Evolutionary conservation across 2,329 filamentous ascomycete species (phyloP).

Genomic region (Rhinocladiella similis): DNA sequence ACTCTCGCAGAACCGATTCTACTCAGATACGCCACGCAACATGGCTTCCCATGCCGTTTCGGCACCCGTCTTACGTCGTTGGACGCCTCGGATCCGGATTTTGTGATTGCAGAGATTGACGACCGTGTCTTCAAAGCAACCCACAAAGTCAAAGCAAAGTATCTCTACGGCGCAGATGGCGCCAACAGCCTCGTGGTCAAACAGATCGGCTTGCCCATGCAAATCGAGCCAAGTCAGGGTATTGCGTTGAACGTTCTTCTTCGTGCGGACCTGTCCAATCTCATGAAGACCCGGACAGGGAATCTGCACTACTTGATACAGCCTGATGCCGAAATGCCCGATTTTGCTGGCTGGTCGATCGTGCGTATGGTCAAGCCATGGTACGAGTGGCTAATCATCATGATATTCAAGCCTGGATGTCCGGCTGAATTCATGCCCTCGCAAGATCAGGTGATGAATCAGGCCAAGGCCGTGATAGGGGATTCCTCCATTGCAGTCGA

Average conservation of each 20-base stretch:
- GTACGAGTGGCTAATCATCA: conserved; percentile 62
- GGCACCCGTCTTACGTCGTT: conserved; percentile 37
- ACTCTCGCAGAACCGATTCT: conserved; percentile 44
- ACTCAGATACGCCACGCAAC: conserved; percentile 36
- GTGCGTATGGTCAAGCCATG: conserved; percentile 64
- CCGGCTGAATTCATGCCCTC: conserved; percentile 40
- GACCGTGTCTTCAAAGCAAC: conserved; percentile 39
- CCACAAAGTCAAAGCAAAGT: conserved; percentile 54
- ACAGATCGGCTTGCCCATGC: conserved; percentile 49
- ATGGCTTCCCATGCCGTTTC: conserved; percentile 42
- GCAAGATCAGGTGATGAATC: conserved; percentile 47
- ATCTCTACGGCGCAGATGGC: conserved; percentile 61
- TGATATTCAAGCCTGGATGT: conserved; percentile 45
- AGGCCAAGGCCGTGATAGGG: conserved; percentile 54
- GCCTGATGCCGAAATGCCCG: conserved; percentile 52
- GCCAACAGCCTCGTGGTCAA: conserved; percentile 47
- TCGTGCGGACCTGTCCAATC: conserved; percentile 51
- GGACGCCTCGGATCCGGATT: conserved; percentile 29
- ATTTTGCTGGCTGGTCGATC: conserved; percentile 52
- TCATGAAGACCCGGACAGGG: conserved; percentile 52
- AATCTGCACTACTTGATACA: conserved; percentile 63
- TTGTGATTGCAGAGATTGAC: conserved; percentile 36
- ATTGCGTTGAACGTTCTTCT: conserved; percentile 52
- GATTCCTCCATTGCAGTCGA: conserved; percentile 53
- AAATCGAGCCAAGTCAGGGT: conserved; percentile 46